Base-by-base conservation (phyloP, 208 protist species). In the Trypanosoma congolense region DNA sequence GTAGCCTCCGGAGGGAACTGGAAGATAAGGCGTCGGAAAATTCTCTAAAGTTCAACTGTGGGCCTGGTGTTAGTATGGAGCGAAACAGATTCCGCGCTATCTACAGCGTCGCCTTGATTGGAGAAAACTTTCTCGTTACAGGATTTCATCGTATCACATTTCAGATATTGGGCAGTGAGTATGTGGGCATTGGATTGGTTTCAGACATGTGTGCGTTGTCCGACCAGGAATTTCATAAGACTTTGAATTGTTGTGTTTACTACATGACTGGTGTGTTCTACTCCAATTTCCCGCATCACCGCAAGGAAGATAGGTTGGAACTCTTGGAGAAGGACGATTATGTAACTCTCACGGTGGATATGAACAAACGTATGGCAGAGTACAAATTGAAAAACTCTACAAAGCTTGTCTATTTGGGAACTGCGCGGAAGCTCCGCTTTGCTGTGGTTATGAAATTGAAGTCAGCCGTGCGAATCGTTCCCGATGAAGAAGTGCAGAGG, bases 191-290 rank as follows among this genome's bases (percentile, higher is more conserved):
- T 31, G 90, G 90, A 30, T 66, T 96, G 41, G 75, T 92, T 35
- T 93, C 86, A 0, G 80, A 92, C 42, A 71, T 73, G 0, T 96
- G 87, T 56, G 61, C 80, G 26, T 79, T 64, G 44, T 72, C 67
- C 4, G 86, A 96, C 59, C 76, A 86, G 52, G 86, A 96, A 61
- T 93, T 92, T 61, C 86, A 93, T 79, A 90, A 87, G 53, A 87
- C 82, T 21, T 53, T 66, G 9, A 68, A 93, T 58, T 90, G 86
- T 65, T 92, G 80, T 49, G 82, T 96, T 35, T 96, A 96, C 64
- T 96, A 96, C 65, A 93, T 93, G 86, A 90, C 90, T 2, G 90
- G 90, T 18, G 90, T 96, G 2, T 93, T 96, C 48, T 96, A 93
- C 78, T 80, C 81, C 33, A 93, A 93, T 65, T 96, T 83, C 58